A percentile compares a stretch with the other conserved stretches of the same genome.
These are phyloP conservation scores for Volvariella volvacea DNA, from an alignment of 1,284 basidiomycete species.

Conservation along the genomic window DNA sequence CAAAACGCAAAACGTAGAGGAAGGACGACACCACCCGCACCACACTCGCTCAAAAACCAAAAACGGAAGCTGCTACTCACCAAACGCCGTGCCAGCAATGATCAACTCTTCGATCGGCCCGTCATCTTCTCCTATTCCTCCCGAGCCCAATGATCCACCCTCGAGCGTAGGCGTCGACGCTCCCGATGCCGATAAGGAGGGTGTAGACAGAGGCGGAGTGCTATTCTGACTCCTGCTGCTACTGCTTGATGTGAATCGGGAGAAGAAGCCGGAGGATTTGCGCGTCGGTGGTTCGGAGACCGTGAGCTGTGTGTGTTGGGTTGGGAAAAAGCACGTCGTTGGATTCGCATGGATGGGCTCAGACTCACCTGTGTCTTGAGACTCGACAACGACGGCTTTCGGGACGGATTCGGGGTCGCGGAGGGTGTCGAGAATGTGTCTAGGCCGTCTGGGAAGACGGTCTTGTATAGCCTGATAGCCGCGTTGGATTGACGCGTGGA, in stretches of 20 bases:
- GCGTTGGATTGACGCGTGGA: not conserved
- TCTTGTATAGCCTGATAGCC: slow-evolving; percentile 61
- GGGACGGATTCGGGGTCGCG: slow-evolving; percentile 26
- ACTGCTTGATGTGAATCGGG: slow-evolving; percentile 20
- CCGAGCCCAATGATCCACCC: slow-evolving; percentile 14
- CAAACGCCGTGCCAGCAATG: slow-evolving; percentile 68
- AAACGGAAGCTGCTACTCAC: slow-evolving; percentile 22
- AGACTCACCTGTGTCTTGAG: too few relatives aligned
- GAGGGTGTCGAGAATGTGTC: slow-evolving; percentile 44
- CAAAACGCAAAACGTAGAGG: slow-evolving; percentile 3
- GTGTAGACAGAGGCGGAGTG: not conserved
- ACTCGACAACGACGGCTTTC: not conserved
- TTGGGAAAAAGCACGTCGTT: not conserved
- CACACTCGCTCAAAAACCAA: too few relatives aligned
- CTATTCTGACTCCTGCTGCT: too few relatives aligned
- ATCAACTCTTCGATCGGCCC: slow-evolving; percentile 66
- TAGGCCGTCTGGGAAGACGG: slow-evolving; percentile 63
- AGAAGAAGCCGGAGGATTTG: slow-evolving; percentile 23
- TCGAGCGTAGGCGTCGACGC: slow-evolving; percentile 10
- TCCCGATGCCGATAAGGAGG: too few relatives aligned
- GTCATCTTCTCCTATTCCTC: slow-evolving; percentile 24
- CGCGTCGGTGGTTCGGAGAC: slow-evolving; percentile 16
- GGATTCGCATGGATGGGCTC: too few relatives aligned
- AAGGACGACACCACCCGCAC: too few relatives aligned
- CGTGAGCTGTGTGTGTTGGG: too few relatives aligned